Percentiles rank a stretch among this genome's conserved stretches.
Conservation (phyloP, 805 yeast species). For the Wickerhamomyces rabaulensis region DNA sequence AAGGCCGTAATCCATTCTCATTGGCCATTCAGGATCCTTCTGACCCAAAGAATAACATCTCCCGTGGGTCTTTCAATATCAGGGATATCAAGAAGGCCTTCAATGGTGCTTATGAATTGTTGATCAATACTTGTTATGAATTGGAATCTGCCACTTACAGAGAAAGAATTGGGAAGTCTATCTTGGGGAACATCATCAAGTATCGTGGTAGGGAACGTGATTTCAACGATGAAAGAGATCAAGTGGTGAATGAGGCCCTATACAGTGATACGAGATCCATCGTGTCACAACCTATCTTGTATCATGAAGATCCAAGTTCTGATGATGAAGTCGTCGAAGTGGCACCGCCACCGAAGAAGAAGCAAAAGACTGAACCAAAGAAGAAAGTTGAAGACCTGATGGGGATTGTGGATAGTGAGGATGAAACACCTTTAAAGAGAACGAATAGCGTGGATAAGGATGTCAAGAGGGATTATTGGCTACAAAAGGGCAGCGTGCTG, state of each 20-base stretch:
- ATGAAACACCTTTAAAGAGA: constrained; percentile 9
- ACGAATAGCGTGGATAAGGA: constrained; percentile 16
- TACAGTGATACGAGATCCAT: constrained; percentile 26
- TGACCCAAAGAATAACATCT: constrained; percentile 76
- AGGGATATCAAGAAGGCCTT: constrained; percentile 79
- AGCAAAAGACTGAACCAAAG: not conserved
- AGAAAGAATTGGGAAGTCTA: constrained; percentile 63
- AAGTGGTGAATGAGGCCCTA: constrained; percentile 57
- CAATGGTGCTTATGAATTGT: constrained; percentile 78
- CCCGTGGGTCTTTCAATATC: constrained; percentile 79
- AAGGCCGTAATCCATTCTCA: constrained; percentile 53
- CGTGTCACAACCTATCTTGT: constrained; percentile 1
- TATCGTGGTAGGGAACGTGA: constrained; percentile 71
- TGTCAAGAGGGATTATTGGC: constrained; percentile 31
- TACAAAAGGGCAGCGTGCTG: constrained; percentile 28
- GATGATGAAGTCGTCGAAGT: constrained; percentile 10
- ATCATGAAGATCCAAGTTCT: constrained; percentile 7
- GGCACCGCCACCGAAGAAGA: not conserved
- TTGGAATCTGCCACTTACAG: constrained; percentile 62
- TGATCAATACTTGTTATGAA: constrained; percentile 71
- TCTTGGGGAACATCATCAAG: constrained; percentile 74
- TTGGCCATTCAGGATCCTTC: constrained; percentile 87
- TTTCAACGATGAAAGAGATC: constrained; percentile 66
- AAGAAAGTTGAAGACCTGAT: constrained; percentile 17
- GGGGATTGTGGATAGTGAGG: constrained; percentile 25